Conservation (phyloP, 2,329 filamentous ascomycete species). For the Aureobasidium sp. region DNA sequence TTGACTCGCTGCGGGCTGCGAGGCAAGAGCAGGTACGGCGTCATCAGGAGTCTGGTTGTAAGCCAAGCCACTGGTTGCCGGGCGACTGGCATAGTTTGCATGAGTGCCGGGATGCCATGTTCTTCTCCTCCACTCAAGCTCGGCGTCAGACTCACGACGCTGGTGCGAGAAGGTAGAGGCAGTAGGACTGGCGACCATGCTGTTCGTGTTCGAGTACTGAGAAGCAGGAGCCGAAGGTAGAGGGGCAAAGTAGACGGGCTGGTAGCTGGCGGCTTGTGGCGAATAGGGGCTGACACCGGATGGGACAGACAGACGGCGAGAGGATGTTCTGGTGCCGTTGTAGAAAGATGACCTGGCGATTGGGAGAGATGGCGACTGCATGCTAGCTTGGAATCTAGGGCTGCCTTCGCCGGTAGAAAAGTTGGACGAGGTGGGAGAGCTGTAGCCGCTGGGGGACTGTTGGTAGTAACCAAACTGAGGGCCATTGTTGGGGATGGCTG, state of each 20-base stretch:
- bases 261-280: conserved; percentile 23
- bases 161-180: conserved; percentile 56
- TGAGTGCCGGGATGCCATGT: conserved; percentile 84
- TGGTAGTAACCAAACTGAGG: conserved; percentile 59
- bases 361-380: conserved; percentile 66
- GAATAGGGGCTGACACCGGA: conserved; percentile 61
- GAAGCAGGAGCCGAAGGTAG: conserved; percentile 49
- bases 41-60: conserved; percentile 66
- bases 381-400: conserved; percentile 61
- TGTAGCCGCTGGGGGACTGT: conserved; percentile 65
- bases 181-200: conserved; percentile 61
- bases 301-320: conserved; percentile 74
- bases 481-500: conserved; percentile 57
- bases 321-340: conserved; percentile 62
- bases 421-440: conserved; percentile 76
- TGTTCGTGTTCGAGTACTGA: conserved; percentile 51
- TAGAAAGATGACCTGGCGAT: conserved; percentile 64
- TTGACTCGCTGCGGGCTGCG: conserved; percentile 49
- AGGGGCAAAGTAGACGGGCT: conserved; percentile 49
- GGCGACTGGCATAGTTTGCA: conserved; percentile 52
- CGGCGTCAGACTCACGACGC: conserved; percentile 60
- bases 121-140: conserved; percentile 72
- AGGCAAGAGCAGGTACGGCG: conserved; percentile 49
- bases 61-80: conserved; percentile 65
- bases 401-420: conserved; percentile 73